A percentile compares a stretch with the other conserved stretches of the same genome.
Conservation (phyloP, 352 stramenopile genomes). For the Lagenidium sp. region DNA sequence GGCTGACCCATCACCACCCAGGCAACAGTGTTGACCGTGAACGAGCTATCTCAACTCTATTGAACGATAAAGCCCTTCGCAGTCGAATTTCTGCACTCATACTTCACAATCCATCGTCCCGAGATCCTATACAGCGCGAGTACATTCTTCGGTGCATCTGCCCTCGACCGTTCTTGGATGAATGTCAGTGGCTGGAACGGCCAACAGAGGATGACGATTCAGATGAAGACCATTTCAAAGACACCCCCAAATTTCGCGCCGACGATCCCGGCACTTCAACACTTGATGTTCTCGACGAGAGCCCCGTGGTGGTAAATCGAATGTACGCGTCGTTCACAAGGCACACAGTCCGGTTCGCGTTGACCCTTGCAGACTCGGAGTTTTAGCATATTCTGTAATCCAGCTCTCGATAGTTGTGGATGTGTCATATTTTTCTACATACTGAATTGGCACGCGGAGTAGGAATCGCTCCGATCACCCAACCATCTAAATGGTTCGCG, state of each 20-base stretch:
- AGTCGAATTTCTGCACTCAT: constrained; percentile 28
- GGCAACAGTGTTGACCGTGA: constrained; percentile 11
- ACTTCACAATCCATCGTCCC: constrained; percentile 29
- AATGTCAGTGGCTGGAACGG: constrained; percentile 20
- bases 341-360: constrained; percentile 66
- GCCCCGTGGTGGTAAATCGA: constrained; percentile 59
- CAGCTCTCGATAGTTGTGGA: too few species aligned
- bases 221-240: constrained; percentile 9
- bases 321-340: constrained; percentile 77
- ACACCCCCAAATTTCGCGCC: constrained; percentile 7
- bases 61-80: constrained; percentile 23
- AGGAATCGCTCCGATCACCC: too few species aligned
- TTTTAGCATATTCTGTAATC: too few species aligned
- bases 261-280: constrained; percentile 8
- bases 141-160: constrained; percentile 74
- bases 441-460: too few species aligned
- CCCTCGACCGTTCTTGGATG: constrained; percentile 50
- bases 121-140: constrained; percentile 48
- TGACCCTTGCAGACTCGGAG: constrained; percentile 63
- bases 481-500: too few species aligned
- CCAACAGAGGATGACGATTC: constrained; percentile 7
- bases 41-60: constrained; percentile 23
- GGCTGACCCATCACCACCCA: too few species aligned
- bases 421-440: too few species aligned
- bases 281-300: constrained; percentile 30